A percentile compares a stretch with the other conserved stretches of the same genome.
Conservation (phyloP, 768 basidiomycete species). For the Suillus subaureus region DNA sequence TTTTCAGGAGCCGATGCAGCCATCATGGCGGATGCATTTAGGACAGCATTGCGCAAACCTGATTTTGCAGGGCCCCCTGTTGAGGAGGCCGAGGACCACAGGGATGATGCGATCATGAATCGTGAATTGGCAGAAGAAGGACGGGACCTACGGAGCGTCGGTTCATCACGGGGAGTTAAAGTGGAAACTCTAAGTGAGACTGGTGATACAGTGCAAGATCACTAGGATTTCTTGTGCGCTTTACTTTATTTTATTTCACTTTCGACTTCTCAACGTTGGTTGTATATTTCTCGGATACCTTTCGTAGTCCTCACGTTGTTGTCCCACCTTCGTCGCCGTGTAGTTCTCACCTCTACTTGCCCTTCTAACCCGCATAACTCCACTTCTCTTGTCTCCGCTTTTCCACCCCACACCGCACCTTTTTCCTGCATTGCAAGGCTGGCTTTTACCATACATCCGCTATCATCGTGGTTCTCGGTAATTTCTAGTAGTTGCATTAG, state of each 20-base stretch:
- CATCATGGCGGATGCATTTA: constrained; percentile 91
- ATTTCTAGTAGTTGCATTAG: constrained; percentile 24
- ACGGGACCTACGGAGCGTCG: constrained; percentile 83
- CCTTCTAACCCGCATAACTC: constrained; percentile 33
- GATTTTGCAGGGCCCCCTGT: constrained; percentile 74
- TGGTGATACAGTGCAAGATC: constrained; percentile 51
- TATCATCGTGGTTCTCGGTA: constrained; percentile 25
- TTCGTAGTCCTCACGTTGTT: constrained; percentile 27
- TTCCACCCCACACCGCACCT: constrained; percentile 21
- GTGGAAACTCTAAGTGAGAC: constrained; percentile 67
- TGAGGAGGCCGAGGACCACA: constrained; percentile 57
- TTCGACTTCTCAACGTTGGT: constrained; percentile 36
- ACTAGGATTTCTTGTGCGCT: constrained; percentile 40
- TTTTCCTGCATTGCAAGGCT: constrained; percentile 25
- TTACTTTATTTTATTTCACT: constrained; percentile 37
- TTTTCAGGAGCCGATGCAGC: constrained; percentile 87
- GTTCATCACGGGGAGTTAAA: constrained; percentile 75
- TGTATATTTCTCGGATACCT: constrained; percentile 38
- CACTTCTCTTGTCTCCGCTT: constrained; percentile 25
- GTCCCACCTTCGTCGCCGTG: constrained; percentile 32
- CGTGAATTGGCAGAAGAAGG: constrained; percentile 88
- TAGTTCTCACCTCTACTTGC: constrained; percentile 33
- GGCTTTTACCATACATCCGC: constrained; percentile 25
- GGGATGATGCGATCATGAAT: constrained; percentile 49
- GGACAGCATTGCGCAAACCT: constrained; percentile 85